A percentile compares a stretch with the other conserved stretches of the same genome.
Conservation (phyloP, 2,329 filamentous ascomycete species). For the Phialocephala sp. region DNA sequence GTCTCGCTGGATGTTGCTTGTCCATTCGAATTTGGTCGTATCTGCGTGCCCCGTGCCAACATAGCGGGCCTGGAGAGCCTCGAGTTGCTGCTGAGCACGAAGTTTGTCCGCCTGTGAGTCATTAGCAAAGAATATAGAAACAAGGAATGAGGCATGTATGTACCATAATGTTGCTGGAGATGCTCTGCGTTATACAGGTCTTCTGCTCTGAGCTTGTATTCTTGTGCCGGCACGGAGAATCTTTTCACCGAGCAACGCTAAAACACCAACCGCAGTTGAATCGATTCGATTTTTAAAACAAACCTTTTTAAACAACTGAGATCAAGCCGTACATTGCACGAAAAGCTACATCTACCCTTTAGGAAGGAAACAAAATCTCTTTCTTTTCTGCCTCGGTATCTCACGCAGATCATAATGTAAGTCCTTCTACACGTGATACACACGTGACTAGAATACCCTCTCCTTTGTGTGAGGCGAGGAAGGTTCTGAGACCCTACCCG, state of each 20-base stretch:
- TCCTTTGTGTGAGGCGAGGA: neutral
- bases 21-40: constrained; percentile 97
- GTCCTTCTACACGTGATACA: constrained; percentile 16
- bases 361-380: neutral
- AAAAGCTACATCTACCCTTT: too few relatives aligned
- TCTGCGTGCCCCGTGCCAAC: constrained; percentile 95
- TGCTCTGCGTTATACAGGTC: neutral
- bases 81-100: constrained; percentile 95
- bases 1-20: constrained; percentile 93
- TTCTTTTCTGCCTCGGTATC: neutral
- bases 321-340: too few relatives aligned
- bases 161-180: constrained; percentile 31
- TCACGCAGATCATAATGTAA: neutral
- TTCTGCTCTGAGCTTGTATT: neutral
- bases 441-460: neutral
- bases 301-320: too few relatives aligned
- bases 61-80: constrained; percentile 94
- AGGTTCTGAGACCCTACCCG: neutral
- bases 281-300: too few relatives aligned
- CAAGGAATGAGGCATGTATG: neutral
- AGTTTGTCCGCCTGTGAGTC: constrained; percentile 85
- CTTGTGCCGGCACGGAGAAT: constrained; percentile 12
- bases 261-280: neutral
- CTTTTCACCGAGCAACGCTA: constrained; percentile 3
- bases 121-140: neutral